A percentile compares a stretch with the other conserved stretches of the same genome.
Conservation (phyloP, 805 yeast genomes). For the Starmerella roubikii region DNA sequence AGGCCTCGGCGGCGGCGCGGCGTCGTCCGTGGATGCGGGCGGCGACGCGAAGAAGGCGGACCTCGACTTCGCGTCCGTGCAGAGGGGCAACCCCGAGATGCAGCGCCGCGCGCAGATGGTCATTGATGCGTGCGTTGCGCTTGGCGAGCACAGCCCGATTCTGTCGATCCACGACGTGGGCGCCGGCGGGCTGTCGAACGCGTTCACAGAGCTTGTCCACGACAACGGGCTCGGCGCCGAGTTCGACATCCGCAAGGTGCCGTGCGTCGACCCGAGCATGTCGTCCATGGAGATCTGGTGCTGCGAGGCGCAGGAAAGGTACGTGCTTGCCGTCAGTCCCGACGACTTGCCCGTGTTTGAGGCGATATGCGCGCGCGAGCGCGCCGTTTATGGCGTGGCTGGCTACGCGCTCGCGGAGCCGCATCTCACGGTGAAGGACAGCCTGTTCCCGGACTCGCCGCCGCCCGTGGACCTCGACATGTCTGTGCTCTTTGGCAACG, state of each 20-base stretch:
- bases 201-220: constrained; percentile 92
- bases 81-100: constrained; percentile 98
- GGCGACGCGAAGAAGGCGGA: constrained; percentile 60
- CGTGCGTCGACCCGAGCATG: constrained; percentile 92
- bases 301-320: constrained; percentile 97
- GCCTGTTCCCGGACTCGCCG: constrained; percentile 48
- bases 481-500: constrained; percentile 90
- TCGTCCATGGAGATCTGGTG: constrained; percentile 99
- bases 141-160: constrained; percentile 65
- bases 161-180: constrained; percentile 98
- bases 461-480: constrained; percentile 85
- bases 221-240: constrained; percentile 92
- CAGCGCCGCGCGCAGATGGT: constrained; percentile 99
- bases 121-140: constrained; percentile 80
- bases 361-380: constrained; percentile 79
- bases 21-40: constrained; percentile 91
- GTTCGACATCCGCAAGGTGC: constrained; percentile 80
- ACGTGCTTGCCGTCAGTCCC: constrained; percentile 82
- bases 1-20: constrained; percentile 99
- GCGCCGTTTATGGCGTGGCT: constrained; percentile 92
- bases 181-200: constrained; percentile 97
- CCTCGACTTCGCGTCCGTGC: constrained; percentile 96
- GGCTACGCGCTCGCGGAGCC: constrained; percentile 86
- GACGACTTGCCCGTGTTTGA: constrained; percentile 59
- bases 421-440: constrained; percentile 68